These are phyloP conservation scores for Leccinum rimulosum DNA, from an alignment of 768 basidiomycete genomes.

Conservation along the genomic window DNA sequence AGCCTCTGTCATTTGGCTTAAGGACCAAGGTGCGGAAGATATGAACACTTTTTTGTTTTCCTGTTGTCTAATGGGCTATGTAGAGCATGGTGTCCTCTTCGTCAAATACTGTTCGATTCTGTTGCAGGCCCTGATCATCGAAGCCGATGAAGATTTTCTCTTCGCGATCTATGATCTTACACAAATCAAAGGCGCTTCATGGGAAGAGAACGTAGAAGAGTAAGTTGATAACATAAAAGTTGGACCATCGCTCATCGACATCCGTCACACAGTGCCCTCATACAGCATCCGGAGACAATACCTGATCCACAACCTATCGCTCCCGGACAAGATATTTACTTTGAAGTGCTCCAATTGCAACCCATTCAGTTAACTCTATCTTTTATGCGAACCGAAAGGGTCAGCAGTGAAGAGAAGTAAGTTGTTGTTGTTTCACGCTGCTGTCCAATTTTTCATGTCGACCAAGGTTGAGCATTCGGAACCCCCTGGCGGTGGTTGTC, in stretches of 20 bases:
- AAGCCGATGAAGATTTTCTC: slow-evolving; percentile 95
- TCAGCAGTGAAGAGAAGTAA: slow-evolving; percentile 92
- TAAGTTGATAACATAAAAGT: slow-evolving; percentile 35
- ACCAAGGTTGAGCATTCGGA: slow-evolving; percentile 68
- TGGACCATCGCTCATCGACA: slow-evolving; percentile 1
- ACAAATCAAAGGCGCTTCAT: slow-evolving; percentile 87
- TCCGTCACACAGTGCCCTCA: slow-evolving; percentile 54
- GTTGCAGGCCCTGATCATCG: slow-evolving; percentile 90
- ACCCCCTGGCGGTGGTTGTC: slow-evolving; percentile 89
- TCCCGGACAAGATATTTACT: slow-evolving; percentile 82
- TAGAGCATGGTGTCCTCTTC: slow-evolving; percentile 98
- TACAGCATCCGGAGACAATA: slow-evolving; percentile 64
- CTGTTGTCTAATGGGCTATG: not conserved
- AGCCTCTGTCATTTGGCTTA: slow-evolving; percentile 82
- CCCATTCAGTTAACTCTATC: slow-evolving; percentile 91
- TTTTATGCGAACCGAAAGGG: slow-evolving; percentile 94
- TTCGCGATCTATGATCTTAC: slow-evolving; percentile 90
- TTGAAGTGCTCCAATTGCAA: slow-evolving; percentile 92
- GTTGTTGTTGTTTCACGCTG: slow-evolving; percentile 19
- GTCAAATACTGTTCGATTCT: slow-evolving; percentile 96
- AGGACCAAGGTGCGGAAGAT: slow-evolving; percentile 73
- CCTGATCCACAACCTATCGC: slow-evolving; percentile 68
- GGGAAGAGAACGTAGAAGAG: slow-evolving; percentile 80
- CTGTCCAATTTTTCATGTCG: slow-evolving; percentile 4
- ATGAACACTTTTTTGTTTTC: not conserved